These are phyloP conservation scores for Climacium dendroides DNA, from an alignment of 225 moss, liverwort and hornwort genomes.

Conservation along the genomic window DNA sequence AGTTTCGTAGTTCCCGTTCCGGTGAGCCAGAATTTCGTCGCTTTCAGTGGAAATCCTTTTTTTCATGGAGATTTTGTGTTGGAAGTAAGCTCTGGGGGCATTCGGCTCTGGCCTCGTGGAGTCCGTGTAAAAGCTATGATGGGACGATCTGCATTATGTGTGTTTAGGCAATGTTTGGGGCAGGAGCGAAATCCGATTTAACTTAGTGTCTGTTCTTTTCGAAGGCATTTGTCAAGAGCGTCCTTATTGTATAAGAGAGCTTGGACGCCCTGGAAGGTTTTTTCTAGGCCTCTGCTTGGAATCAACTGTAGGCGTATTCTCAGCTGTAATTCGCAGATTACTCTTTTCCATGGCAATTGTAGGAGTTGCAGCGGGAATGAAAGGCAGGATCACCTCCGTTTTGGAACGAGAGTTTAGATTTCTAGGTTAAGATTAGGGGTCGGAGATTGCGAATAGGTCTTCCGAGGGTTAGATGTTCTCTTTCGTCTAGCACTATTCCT, in stretches of 20 bases:
- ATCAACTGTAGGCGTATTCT: background rate
- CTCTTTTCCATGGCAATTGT: background rate
- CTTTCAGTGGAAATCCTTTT: background rate
- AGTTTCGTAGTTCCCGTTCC: background rate
- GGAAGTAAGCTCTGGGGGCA: background rate
- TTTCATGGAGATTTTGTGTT: background rate
- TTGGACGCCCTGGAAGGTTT: background rate
- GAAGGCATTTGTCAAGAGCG: background rate
- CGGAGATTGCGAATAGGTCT: background rate
- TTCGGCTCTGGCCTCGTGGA: background rate
- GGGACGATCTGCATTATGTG: constrained; percentile 7
- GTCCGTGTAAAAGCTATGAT: background rate
- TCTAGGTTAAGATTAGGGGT: background rate
- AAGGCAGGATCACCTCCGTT: background rate
- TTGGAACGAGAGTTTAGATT: background rate
- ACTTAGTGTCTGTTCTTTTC: background rate
- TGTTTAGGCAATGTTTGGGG: background rate
- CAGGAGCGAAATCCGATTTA: background rate
- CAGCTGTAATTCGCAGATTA: background rate
- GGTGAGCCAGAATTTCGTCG: background rate
- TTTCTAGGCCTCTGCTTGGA: background rate
- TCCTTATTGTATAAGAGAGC: background rate
- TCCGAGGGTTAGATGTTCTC: background rate
- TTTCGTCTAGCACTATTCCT: background rate
- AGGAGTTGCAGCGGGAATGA: background rate